Base-by-base conservation (phyloP, 495 filamentous ascomycete genomes). In the Copromyces sp. region DNA sequence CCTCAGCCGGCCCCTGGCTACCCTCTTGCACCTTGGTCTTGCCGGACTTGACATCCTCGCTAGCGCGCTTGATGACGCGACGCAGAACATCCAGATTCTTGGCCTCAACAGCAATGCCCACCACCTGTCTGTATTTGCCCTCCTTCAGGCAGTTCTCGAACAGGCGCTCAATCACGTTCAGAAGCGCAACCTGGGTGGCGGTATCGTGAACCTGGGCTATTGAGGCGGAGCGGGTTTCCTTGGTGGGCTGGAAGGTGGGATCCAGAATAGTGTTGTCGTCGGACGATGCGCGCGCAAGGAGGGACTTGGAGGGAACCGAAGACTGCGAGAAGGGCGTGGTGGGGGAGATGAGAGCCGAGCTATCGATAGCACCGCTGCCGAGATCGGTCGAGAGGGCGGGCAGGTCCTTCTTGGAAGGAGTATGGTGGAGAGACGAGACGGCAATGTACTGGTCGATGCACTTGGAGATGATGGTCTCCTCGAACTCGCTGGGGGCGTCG, bases 361-460 rank as follows among this genome's bases (percentile, higher is more conserved):
- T 80, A 35, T 86, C 84, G 65, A 89, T 84, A 35, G 87, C 85
- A 40, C 89, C 90, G 74, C 89, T 89, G 11, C 87, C 84, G 53
- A 95, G 95, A 37, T 92, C 88, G 14, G 92, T 95, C 72, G 89
- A 89, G 37, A 96, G 84, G 72, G 93, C 87, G 39, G 90, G 88
- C 6, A 91, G 84, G 73, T 81, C 76, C 70, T 79, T 76, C 68
- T 83, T 80, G 38, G 85, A 79, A 39, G 81, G 83, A 70, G 87
- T 85, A 75, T 92, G 88, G 77, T 90, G 90, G 77, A 88, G 85
- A 53, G 90, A 89, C 70, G 92, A 94, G 65, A 95, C 87, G 69
- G 92, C 89, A 78, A 99, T 97, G 81, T 98, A 99, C 70, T 97
- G 95, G 81, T 99, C 96, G 77, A 99, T 89, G 79, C 96, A 99